A percentile compares a stretch with the other conserved stretches of the same genome.
Conservation (phyloP, 169 alveolate species). For the Cryptosporidium meleagridis region DNA sequence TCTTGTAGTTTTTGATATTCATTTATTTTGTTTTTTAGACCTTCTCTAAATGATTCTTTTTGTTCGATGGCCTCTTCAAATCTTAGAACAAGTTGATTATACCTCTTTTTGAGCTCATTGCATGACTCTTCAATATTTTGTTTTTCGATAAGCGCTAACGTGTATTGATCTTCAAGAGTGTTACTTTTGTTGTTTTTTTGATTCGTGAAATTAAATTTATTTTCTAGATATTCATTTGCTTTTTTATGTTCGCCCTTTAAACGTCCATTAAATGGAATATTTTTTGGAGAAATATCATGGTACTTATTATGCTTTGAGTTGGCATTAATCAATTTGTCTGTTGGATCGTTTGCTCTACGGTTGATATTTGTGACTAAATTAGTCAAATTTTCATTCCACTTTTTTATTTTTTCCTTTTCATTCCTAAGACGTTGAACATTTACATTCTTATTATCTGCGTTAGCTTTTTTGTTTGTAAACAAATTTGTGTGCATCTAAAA, state of each 20-base stretch:
- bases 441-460: neutral
- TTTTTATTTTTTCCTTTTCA: constrained; percentile 68
- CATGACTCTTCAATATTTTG: constrained; percentile 64
- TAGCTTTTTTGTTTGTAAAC: neutral
- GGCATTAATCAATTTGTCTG: neutral
- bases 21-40: constrained; percentile 26
- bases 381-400: constrained; percentile 68
- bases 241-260: neutral
- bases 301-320: neutral
- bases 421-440: constrained; percentile 24
- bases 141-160: constrained; percentile 39
- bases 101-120: constrained; percentile 53
- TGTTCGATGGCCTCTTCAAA: constrained; percentile 65
- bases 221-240: neutral
- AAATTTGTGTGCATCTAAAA: constrained; percentile 20
- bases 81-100: constrained; percentile 53
- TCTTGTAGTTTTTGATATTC: constrained; percentile 72
- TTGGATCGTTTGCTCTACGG: neutral
- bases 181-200: constrained; percentile 1
- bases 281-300: neutral
- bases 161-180: constrained; percentile 38
- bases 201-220: neutral
- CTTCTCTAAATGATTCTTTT: constrained; percentile 69
- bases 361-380: constrained; percentile 37
- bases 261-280: neutral